phyloP scores from a whole-genome alignment of 345 rosid genomes.

The Brassica nigra region DNA sequence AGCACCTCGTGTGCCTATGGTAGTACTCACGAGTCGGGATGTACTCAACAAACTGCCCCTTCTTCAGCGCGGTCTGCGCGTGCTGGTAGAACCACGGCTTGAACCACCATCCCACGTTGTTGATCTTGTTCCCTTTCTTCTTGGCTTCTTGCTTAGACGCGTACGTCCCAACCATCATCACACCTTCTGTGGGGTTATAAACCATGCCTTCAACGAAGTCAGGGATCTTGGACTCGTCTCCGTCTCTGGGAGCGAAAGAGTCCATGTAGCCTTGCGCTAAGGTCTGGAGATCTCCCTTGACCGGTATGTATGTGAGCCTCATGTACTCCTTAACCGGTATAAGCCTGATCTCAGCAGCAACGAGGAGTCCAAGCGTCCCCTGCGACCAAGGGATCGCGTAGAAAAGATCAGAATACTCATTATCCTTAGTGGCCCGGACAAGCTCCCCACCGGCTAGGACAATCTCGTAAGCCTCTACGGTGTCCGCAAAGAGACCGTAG shows the following conservation, averaged over 20 bases:
- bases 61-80: conserved; percentile 70
- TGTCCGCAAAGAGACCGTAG: conserved; percentile 83
- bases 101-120: conserved; percentile 89
- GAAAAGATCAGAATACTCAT: conserved; percentile 80
- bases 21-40: conserved; percentile 88
- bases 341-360: conserved; percentile 66
- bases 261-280: background rate
- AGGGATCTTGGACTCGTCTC: conserved; percentile 57
- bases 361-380: conserved; percentile 87
- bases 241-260: background rate
- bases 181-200: conserved; percentile 34
- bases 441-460: conserved; percentile 75
- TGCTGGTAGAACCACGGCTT: conserved; percentile 96
- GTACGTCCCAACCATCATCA: conserved; percentile 75
- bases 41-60: conserved; percentile 85
- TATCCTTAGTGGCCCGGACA: conserved; percentile 86
- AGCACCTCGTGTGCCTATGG: conserved; percentile 87
- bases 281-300: background rate
- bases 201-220: conserved; percentile 90
- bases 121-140: conserved; percentile 50
- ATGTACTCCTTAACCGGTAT: background rate
- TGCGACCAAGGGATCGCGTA: conserved; percentile 96
- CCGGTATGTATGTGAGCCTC: background rate
- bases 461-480: conserved; percentile 84
- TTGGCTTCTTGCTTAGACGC: conserved; percentile 66